Evolutionary conservation across 805 yeast genomes (phyloP).

Genomic region (Millerozyma acaciae): DNA sequence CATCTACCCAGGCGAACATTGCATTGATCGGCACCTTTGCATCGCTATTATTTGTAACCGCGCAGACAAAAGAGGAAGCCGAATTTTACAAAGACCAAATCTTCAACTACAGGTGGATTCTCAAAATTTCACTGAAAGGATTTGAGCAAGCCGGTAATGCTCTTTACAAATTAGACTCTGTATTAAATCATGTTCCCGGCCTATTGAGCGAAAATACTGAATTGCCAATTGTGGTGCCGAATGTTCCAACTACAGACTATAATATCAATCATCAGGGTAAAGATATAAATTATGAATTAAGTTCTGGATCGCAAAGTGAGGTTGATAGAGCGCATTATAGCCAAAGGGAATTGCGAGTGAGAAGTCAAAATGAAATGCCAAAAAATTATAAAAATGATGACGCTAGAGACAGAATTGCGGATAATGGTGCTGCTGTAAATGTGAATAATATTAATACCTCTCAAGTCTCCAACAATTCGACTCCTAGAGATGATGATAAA

Average conservation of each 20-base stretch:
- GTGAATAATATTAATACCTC: too few relatives aligned
- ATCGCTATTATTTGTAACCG: conserved; percentile 68
- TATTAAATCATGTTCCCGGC: conserved; percentile 74
- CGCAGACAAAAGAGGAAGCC: conserved; percentile 60
- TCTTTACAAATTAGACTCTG: conserved; percentile 62
- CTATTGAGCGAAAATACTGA: conserved; percentile 40
- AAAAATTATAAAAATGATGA: too few relatives aligned
- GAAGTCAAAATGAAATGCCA: too few relatives aligned
- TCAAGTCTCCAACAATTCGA: too few relatives aligned
- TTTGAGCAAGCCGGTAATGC: conserved; percentile 80
- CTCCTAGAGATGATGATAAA: too few relatives aligned
- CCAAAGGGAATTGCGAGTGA: too few relatives aligned
- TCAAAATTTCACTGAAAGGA: conserved; percentile 70
- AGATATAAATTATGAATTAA: too few relatives aligned
- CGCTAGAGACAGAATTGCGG: too few relatives aligned
- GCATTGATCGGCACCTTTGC: conserved; percentile 88
- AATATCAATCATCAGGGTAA: too few relatives aligned
- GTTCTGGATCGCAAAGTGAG: too few relatives aligned
- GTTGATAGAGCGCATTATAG: too few relatives aligned
- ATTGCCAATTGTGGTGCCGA: conserved; percentile 34
- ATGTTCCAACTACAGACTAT: conserved; percentile 18
- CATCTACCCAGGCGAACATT: conserved; percentile 72
- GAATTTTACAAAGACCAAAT: conserved; percentile 62
- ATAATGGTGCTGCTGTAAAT: too few relatives aligned
- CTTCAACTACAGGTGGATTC: conserved; percentile 70